Percentiles rank a stretch among this genome's conserved stretches.
These are phyloP conservation scores for Pseudonectria buxi DNA, from an alignment of 2,329 filamentous ascomycete species.

Conservation along the genomic window DNA sequence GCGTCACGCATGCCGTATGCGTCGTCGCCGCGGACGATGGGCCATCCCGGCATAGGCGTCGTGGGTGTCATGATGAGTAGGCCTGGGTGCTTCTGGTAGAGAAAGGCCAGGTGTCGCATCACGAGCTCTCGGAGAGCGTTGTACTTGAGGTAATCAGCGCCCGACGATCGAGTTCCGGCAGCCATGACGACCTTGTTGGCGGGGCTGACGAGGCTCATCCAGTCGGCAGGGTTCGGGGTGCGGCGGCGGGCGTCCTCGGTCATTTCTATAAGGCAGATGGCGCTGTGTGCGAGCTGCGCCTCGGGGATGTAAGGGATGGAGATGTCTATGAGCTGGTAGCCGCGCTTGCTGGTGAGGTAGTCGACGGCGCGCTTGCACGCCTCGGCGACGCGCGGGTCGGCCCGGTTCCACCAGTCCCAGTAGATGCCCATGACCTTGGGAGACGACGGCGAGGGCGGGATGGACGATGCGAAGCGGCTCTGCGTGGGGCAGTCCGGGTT, in stretches of 20 bases:
- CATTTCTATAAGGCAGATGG: constrained; percentile 71
- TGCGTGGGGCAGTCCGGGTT: constrained; percentile 57
- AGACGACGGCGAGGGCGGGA: constrained; percentile 33
- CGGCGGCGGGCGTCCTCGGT: constrained; percentile 39
- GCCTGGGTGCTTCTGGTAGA: constrained; percentile 66
- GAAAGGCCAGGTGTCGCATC: constrained; percentile 68
- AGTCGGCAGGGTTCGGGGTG: constrained; percentile 37
- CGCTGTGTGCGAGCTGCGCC: constrained; percentile 68
- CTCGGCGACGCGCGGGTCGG: constrained; percentile 56
- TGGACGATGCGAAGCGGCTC: constrained; percentile 54
- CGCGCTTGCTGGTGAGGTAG: constrained; percentile 44
- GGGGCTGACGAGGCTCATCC: constrained; percentile 51
- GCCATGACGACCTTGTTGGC: constrained; percentile 65
- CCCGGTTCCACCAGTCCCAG: constrained; percentile 39
- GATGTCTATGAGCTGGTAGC: constrained; percentile 51
- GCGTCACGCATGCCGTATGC: constrained; percentile 69
- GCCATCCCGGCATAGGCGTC: constrained; percentile 69
- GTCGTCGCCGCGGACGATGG: constrained; percentile 49
- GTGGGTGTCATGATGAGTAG: constrained; percentile 76
- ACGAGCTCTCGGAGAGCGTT: constrained; percentile 67
- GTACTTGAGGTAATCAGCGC: constrained; percentile 63
- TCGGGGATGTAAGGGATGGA: constrained; percentile 60
- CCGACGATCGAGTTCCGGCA: constrained; percentile 57
- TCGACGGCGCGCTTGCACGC: constrained; percentile 57
- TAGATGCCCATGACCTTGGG: constrained; percentile 67